Conservation (phyloP, 345 rosid genomes). For the Chamaenerion angustifolium region DNA sequence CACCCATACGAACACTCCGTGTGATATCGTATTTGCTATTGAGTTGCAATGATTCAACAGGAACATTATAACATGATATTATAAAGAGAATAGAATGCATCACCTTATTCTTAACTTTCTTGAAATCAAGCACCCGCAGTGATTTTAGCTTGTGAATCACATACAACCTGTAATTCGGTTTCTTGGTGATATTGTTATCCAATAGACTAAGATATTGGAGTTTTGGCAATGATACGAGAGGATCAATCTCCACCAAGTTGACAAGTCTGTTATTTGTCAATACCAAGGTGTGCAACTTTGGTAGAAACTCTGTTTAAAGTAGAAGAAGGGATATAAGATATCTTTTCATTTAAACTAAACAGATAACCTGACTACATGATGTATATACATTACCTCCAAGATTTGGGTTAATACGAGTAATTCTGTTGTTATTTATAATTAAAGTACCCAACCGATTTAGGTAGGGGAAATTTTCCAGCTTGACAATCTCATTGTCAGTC, state of each 20-base stretch:
- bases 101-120: constrained; percentile 88
- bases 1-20: too few species aligned
- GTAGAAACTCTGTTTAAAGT: constrained; percentile 56
- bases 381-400: constrained; percentile 49
- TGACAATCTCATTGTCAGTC: constrained; percentile 97
- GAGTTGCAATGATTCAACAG: too few species aligned
- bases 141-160: constrained; percentile 80
- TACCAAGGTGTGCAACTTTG: constrained; percentile 75
- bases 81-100: constrained; percentile 11
- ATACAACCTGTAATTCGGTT: constrained; percentile 82
- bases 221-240: constrained; percentile 72
- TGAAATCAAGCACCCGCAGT: constrained; percentile 86
- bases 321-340: not conserved
- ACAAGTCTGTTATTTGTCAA: constrained; percentile 96
- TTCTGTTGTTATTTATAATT: constrained; percentile 78
- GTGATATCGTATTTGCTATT: too few species aligned
- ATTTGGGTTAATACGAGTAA: constrained; percentile 81
- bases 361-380: not conserved
- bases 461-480: constrained; percentile 84
- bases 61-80: not conserved
- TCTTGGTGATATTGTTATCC: constrained; percentile 87
- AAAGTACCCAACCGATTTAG: constrained; percentile 87
- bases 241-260: constrained; percentile 94
- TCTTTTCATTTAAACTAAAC: not conserved
- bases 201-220: constrained; percentile 81